A percentile compares a stretch with the other conserved stretches of the same genome.
These are phyloP conservation scores for Mycena metata DNA, from an alignment of 768 basidiomycete species.

Conservation along the genomic window DNA sequence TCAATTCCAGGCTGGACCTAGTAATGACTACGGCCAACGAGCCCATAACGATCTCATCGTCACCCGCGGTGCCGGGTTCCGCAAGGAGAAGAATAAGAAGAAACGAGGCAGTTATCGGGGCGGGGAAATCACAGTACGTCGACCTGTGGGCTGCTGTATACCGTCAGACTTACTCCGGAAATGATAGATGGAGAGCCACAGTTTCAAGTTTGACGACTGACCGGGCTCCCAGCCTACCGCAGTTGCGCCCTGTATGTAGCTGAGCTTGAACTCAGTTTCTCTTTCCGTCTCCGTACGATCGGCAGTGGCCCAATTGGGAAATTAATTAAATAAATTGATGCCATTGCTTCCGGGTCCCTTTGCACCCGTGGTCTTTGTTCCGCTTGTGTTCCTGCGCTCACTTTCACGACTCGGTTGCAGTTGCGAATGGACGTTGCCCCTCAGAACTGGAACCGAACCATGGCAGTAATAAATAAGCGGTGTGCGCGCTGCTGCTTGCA, in stretches of 20 bases:
- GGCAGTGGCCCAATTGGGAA: not conserved
- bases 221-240: not conserved
- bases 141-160: not conserved
- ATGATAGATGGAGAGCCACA: constrained; percentile 81
- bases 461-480: constrained; percentile 5
- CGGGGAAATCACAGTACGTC: constrained; percentile 91
- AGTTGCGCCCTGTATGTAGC: not conserved
- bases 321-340: not conserved
- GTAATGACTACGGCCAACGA: constrained; percentile 88
- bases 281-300: too few relatives aligned
- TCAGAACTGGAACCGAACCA: not conserved
- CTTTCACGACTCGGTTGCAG: too few relatives aligned
- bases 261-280: not conserved
- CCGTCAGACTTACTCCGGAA: constrained; percentile 3
- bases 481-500: not conserved
- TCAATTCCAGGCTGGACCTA: constrained; percentile 64
- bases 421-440: not conserved
- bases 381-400: too few relatives aligned
- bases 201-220: constrained; percentile 77
- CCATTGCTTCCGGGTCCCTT: not conserved
- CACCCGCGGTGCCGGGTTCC: constrained; percentile 94
- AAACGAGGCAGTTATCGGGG: constrained; percentile 95
- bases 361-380: not conserved
- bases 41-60: constrained; percentile 92
- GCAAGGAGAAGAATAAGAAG: constrained; percentile 99